Conservation (phyloP, 2,329 filamentous ascomycete species). For the Colletotrichum tofieldiae region DNA sequence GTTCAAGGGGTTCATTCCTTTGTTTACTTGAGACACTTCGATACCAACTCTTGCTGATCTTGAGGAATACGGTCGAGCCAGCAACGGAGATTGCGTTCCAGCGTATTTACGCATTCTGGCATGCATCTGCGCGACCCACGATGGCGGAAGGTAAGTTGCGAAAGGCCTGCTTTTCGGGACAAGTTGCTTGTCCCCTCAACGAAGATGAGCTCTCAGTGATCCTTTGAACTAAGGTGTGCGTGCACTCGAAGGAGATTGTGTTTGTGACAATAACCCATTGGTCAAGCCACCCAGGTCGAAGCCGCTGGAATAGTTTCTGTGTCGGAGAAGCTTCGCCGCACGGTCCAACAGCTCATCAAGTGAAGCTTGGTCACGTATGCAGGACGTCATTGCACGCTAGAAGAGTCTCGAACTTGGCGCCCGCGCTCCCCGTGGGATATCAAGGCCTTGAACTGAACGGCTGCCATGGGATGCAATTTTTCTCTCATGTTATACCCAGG, state of each 20-base stretch:
- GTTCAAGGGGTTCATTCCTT: neutral
- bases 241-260: neutral
- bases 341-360: slow-evolving; percentile 1
- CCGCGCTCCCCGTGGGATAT: slow-evolving; percentile 6
- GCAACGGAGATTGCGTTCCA: neutral
- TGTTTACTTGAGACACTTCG: neutral
- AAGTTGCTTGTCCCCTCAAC: neutral
- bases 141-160: neutral
- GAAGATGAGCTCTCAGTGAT: too few relatives aligned
- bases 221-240: too few relatives aligned
- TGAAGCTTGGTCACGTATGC: slow-evolving; percentile 22
- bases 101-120: neutral
- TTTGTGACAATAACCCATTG: neutral
- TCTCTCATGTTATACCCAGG: neutral
- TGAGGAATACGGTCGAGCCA: neutral
- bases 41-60: neutral
- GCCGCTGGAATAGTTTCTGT: neutral
- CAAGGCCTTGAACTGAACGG: neutral
- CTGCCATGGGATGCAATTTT: neutral
- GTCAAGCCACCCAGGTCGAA: neutral
- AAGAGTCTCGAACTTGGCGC: neutral
- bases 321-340: slow-evolving; percentile 6
- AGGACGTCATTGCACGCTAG: slow-evolving; percentile 26
- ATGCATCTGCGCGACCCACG: neutral
- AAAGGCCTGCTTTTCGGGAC: neutral